phyloP scores from a whole-genome alignment of 2,329 filamentous ascomycete species.

The Pseudocercospora fuligena region DNA sequence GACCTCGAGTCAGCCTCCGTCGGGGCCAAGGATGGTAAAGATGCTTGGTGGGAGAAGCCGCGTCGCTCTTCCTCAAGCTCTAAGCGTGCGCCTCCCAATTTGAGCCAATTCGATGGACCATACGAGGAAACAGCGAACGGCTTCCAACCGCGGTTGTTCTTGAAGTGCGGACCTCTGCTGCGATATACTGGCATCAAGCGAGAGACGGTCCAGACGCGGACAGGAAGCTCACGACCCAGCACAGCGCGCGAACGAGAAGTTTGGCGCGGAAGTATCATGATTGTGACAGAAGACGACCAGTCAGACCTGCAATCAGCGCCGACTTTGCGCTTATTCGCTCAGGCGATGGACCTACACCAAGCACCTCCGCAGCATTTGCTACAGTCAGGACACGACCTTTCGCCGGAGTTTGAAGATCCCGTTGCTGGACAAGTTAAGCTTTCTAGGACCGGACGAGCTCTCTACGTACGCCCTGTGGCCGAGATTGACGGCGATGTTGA shows the following conservation, averaged over 20 bases:
- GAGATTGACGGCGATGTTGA: conserved; percentile 79
- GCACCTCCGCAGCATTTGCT: conserved; percentile 74
- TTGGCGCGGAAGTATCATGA: conserved; percentile 94
- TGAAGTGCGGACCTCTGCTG: conserved; percentile 88
- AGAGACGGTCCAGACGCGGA: conserved; percentile 54
- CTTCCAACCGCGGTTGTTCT: conserved; percentile 81
- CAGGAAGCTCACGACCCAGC: conserved; percentile 40
- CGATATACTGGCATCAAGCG: conserved; percentile 83
- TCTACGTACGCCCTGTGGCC: conserved; percentile 90
- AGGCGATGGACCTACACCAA: conserved; percentile 80
- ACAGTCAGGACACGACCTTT: conserved; percentile 63
- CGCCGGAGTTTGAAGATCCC: conserved; percentile 85
- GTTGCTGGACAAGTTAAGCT: conserved; percentile 86
- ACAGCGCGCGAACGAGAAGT: conserved; percentile 68
- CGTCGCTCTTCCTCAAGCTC: conserved; percentile 32
- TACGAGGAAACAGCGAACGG: conserved; percentile 69
- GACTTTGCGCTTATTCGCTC: conserved; percentile 80
- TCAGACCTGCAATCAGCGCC: conserved; percentile 83
- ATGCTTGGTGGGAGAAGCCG: conserved; percentile 74
- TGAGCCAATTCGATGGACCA: conserved; percentile 63
- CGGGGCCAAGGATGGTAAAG: conserved; percentile 16
- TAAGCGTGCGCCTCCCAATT: conserved; percentile 43
- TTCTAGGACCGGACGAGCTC: conserved; percentile 79
- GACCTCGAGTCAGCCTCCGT: conserved; percentile 41
- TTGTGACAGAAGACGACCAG: conserved; percentile 83